phyloP scores from a whole-genome alignment of 306 rosid genomes.

The Medicago lupulina region DNA sequence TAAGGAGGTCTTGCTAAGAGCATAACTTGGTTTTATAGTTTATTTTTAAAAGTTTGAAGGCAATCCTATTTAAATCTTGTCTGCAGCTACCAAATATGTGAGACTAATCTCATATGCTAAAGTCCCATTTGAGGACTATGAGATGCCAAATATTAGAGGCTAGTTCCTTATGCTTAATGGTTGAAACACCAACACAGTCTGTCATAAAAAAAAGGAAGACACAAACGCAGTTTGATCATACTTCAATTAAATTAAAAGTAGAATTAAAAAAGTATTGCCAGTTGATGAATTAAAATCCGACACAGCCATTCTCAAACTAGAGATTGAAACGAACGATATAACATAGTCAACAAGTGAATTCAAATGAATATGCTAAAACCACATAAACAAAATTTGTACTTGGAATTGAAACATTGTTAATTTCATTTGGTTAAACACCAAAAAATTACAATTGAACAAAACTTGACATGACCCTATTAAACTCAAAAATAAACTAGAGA shows the following conservation, averaged over 20 bases:
- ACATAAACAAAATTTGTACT: background rate
- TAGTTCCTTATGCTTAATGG: too few relatives aligned
- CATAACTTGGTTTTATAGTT: background rate
- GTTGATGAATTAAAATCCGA: background rate
- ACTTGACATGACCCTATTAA: slow-evolving; percentile 8
- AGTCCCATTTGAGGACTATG: too few relatives aligned
- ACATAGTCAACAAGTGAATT: too few relatives aligned
- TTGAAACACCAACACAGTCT: background rate
- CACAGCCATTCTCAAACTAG: background rate
- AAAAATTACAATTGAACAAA: slow-evolving; percentile 37
- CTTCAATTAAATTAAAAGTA: too few relatives aligned
- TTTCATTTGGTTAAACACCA: background rate
- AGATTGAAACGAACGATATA: background rate
- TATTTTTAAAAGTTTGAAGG: too few relatives aligned
- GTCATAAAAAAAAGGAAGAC: too few relatives aligned
- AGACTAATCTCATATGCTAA: too few relatives aligned
- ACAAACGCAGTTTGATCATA: background rate
- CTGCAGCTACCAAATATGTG: too few relatives aligned
- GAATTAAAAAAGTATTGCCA: too few relatives aligned
- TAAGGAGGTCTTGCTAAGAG: background rate
- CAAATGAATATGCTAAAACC: background rate
- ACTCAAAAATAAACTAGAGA: background rate
- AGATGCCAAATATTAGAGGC: too few relatives aligned
- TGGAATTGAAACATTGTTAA: slow-evolving; percentile 15
- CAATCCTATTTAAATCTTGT: too few relatives aligned